Percentiles rank a stretch among this genome's conserved stretches.
Conservation (phyloP, 2,329 filamentous ascomycete genomes). For the Cyphellophora attinorum region DNA sequence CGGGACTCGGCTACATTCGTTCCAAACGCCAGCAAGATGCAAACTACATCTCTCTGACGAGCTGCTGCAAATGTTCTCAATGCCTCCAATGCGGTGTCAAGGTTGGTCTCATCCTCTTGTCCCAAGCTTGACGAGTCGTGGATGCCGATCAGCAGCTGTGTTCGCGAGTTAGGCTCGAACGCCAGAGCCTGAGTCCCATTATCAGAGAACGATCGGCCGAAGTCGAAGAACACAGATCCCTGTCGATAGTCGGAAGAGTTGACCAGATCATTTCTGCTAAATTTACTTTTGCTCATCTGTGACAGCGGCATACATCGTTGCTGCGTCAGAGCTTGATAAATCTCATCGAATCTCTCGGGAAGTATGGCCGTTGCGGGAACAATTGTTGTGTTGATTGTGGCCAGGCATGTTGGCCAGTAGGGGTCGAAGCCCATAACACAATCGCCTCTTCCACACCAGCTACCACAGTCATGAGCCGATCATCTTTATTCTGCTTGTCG, state of each 20-base stretch:
- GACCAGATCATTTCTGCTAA: slow-evolving; percentile 73
- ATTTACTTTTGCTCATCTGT: slow-evolving; percentile 79
- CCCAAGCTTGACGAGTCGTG: background rate
- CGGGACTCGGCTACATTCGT: too few relatives aligned
- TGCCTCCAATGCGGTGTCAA: too few relatives aligned
- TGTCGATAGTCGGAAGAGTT: background rate
- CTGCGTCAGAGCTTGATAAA: slow-evolving; percentile 29
- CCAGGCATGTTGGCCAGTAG: slow-evolving; percentile 82
- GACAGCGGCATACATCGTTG: too few relatives aligned
- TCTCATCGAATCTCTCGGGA: slow-evolving; percentile 66
- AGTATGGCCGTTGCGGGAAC: slow-evolving; percentile 82
- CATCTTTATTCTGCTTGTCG: too few relatives aligned
- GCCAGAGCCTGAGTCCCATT: slow-evolving; percentile 42
- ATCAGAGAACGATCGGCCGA: too few relatives aligned
- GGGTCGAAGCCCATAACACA: slow-evolving; percentile 82
- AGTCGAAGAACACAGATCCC: background rate
- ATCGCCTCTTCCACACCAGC: too few relatives aligned
- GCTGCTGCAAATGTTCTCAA: too few relatives aligned
- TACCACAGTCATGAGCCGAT: too few relatives aligned
- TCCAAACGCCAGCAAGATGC: too few relatives aligned
- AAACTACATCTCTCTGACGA: too few relatives aligned
- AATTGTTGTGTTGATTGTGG: slow-evolving; percentile 78
- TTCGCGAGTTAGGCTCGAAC: slow-evolving; percentile 83
- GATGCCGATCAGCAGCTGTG: slow-evolving; percentile 62
- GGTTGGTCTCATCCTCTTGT: background rate